Evolutionary conservation across 148 eudicot genomes (phyloP).

Genomic region (Limonium bicolor): DNA sequence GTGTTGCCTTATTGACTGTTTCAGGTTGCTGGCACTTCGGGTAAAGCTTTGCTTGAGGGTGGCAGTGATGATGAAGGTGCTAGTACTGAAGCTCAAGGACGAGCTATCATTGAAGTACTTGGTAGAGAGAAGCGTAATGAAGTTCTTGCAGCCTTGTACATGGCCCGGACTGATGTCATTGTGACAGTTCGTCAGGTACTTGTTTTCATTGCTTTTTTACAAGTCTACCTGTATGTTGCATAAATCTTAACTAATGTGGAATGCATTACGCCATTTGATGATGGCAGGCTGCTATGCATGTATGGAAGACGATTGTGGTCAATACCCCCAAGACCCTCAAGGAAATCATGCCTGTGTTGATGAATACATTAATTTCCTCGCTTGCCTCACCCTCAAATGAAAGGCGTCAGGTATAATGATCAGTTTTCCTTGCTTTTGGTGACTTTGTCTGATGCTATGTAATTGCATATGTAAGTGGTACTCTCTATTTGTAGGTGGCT

Average conservation of each 20-base stretch:
- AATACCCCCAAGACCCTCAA: slow-evolving; percentile 94
- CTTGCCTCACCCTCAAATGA: slow-evolving; percentile 94
- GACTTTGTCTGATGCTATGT: slow-evolving; percentile 2
- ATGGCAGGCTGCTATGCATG: slow-evolving; percentile 87
- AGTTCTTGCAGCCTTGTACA: slow-evolving; percentile 90
- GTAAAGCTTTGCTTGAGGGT: slow-evolving; percentile 97
- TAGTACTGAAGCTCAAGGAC: slow-evolving; percentile 98
- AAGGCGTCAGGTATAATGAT: slow-evolving; percentile 72
- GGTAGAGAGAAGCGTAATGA: slow-evolving; percentile 96
- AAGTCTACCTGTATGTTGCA: neutral
- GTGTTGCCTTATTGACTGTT: slow-evolving; percentile 1
- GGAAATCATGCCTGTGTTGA: slow-evolving; percentile 96
- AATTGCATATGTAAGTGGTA: neutral
- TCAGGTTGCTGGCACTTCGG: slow-evolving; percentile 99
- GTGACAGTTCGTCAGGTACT: slow-evolving; percentile 91
- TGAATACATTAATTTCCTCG: slow-evolving; percentile 78
- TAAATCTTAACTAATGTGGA: neutral
- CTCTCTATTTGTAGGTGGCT: slow-evolving; percentile 49
- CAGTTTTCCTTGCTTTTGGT: neutral
- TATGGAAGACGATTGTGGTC: slow-evolving; percentile 96
- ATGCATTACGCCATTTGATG: neutral
- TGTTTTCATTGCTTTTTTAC: neutral
- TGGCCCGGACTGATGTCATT: slow-evolving; percentile 98
- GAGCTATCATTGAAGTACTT: slow-evolving; percentile 92
- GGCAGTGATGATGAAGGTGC: slow-evolving; percentile 99